phyloP scores from a whole-genome alignment of 164 flowering plant genomes.

The Umbellularia californica region DNA sequence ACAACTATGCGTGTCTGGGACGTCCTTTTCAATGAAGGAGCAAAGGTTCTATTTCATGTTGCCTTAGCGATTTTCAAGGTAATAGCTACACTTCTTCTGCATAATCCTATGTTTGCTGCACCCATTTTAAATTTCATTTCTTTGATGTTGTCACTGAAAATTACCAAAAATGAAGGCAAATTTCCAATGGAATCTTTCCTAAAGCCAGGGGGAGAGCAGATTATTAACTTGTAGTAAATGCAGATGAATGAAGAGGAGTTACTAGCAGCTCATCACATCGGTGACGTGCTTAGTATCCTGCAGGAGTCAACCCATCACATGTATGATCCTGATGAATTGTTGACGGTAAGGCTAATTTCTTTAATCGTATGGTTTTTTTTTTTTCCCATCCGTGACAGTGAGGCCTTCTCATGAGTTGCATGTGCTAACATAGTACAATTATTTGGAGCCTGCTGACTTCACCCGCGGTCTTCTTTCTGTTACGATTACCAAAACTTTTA shows the following conservation, averaged over 20 bases:
- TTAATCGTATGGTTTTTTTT: not conserved
- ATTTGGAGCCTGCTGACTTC: too few relatives aligned
- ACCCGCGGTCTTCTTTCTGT: too few relatives aligned
- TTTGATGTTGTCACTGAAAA: not conserved
- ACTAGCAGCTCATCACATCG: slow-evolving; percentile 70
- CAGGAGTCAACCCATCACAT: slow-evolving; percentile 85
- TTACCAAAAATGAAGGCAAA: too few relatives aligned
- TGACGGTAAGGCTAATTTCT: slow-evolving; percentile 52
- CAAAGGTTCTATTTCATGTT: slow-evolving; percentile 75
- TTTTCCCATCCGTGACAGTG: not conserved
- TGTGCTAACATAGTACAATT: not conserved
- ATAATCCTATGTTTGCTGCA: not conserved
- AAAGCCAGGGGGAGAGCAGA: not conserved
- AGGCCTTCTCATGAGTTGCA: not conserved
- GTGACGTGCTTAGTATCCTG: slow-evolving; percentile 72
- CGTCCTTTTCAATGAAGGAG: slow-evolving; percentile 94
- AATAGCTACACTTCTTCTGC: not conserved
- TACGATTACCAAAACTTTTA: too few relatives aligned
- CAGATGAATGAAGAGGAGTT: slow-evolving; percentile 96
- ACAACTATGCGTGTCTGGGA: slow-evolving; percentile 97
- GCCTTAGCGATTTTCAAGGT: slow-evolving; percentile 96
- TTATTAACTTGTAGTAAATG: slow-evolving; percentile 13
- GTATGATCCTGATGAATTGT: slow-evolving; percentile 87
- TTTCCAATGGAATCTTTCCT: too few relatives aligned
- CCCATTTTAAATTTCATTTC: not conserved